Evolutionary conservation across 352 stramenopile genomes (phyloP), one percentile per base, ranked within the genome.

Genomic region (Aphanomyces euteiches): DNA sequence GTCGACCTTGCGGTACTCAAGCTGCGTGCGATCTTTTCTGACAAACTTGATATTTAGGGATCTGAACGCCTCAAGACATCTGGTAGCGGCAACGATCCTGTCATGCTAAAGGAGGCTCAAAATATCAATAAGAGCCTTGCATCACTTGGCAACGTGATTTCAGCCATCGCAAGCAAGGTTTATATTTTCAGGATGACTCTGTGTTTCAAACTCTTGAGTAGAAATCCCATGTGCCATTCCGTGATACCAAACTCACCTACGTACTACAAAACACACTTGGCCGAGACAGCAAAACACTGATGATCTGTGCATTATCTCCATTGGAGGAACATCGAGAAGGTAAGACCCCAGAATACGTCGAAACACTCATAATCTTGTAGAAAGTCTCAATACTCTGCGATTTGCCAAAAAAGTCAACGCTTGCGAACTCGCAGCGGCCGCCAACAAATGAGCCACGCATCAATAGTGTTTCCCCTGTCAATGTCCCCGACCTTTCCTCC

Each of bases 271-370:
- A 88, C 3, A 92, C 84, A 3, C 83, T 96, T 3, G 88, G 88
- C 34, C 85, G 85, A 54, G 88, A 96, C 57, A 93, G 87, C 77
- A 94, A 95, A 73, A 93, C 88, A 21, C 79, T 96, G 43, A 96
- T 96, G 89, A 96, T 96, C 60, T 95, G 87, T 73, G 96, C 93
- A 57, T 72, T 96, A 40, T 96, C 87, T 40, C 89, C 89, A 7
- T 72, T 94, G 15, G 67, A 69, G 1, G 75, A 85, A 58, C 83
- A 95, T 48, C 83, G 87, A 10, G 83, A 95, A 58, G 67, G 67
- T 73, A 72, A 13, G 15, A 39, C 43, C 13, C 17, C 13, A 36
- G 21, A 17, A 19, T 58, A 28, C 17, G 15, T 19, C 36, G 15
- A 17, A 19, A 17, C 8, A 12, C 2, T 3, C 37, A 50, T 36